These are phyloP conservation scores for Saururus chinensis DNA, from an alignment of 164 flowering plant species.

Conservation along the genomic window DNA sequence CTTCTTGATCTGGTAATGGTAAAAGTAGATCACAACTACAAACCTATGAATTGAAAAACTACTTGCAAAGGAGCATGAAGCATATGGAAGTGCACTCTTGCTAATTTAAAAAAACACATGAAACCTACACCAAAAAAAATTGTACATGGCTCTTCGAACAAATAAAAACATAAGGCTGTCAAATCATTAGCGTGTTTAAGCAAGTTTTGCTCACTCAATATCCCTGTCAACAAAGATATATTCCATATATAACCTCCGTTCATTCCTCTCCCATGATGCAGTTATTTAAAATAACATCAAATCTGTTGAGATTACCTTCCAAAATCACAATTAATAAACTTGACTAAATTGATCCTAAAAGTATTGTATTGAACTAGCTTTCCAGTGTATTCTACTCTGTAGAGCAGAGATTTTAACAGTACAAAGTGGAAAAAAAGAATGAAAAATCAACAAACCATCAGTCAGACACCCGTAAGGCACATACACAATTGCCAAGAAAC, in stretches of 20 bases:
- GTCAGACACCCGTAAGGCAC: not conserved
- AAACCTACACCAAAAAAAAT: not conserved
- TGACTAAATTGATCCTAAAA: not conserved
- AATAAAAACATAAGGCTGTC: too few species aligned
- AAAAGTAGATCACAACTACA: not conserved
- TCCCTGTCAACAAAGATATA: not conserved
- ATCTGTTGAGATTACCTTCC: too few species aligned
- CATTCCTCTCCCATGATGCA: not conserved
- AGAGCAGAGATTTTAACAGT: not conserved
- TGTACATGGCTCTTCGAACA: not conserved
- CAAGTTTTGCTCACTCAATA: not conserved
- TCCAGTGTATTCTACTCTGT: not conserved
- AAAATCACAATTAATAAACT: not conserved
- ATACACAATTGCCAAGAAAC: not conserved
- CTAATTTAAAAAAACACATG: not conserved
- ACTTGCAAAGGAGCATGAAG: not conserved
- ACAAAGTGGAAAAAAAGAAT: not conserved
- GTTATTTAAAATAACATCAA: too few species aligned
- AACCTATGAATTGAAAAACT: not conserved
- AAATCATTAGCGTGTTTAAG: too few species aligned
- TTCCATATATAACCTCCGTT: too few species aligned
- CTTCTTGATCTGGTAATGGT: slow-evolving; percentile 1
- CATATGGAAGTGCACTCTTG: not conserved
- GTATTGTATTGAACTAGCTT: not conserved
- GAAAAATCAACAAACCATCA: not conserved